Conservation (phyloP, 176 grass and related monocot species). For the Phyllostachys edulis region DNA sequence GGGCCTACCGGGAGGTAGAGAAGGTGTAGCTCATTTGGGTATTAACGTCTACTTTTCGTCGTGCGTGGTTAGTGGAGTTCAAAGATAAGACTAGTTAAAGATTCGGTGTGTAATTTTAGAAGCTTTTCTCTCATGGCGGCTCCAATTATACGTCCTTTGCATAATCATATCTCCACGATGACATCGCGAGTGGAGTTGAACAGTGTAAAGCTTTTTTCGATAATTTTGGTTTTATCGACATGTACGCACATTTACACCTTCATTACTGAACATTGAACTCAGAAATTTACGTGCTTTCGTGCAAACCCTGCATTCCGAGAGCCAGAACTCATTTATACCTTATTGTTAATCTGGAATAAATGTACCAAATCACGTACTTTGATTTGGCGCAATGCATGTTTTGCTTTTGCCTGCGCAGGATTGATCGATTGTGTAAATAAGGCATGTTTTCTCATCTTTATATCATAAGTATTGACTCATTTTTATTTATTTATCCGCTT, state of each 20-base stretch:
- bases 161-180: not conserved
- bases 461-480: not conserved
- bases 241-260: no score
- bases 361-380: not conserved
- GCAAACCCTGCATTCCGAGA: no score
- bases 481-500: not conserved
- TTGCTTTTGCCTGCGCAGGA: not conserved
- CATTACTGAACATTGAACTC: no score
- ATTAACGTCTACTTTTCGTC: not conserved
- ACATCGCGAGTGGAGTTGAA: not conserved
- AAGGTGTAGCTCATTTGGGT: conserved; percentile 14
- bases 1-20: conserved; percentile 29
- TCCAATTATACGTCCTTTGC: not conserved
- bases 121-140: not conserved
- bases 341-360: not conserved
- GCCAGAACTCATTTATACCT: no score
- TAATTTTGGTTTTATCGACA: not conserved
- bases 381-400: not conserved
- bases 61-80: not conserved
- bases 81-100: not conserved
- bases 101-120: conserved; percentile 10
- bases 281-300: no score
- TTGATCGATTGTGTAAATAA: not conserved
- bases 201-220: not conserved
- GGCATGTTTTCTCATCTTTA: not conserved